Conservation (phyloP, 192 early-diverging fungal genomes). For the Dimargaris cristalligena region DNA sequence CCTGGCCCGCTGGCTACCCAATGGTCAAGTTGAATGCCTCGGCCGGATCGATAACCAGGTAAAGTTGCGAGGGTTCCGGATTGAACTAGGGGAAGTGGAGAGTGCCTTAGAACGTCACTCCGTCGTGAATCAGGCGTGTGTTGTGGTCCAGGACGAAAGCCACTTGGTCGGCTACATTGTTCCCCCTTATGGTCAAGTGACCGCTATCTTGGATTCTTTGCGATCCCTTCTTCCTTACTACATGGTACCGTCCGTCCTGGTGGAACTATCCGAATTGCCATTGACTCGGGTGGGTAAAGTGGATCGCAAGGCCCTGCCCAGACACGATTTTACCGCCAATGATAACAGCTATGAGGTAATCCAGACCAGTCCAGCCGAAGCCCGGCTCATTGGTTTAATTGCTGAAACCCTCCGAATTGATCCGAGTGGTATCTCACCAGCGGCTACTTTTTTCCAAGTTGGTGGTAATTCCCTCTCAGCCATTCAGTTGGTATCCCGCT, state of each 20-base stretch:
- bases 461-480: constrained; percentile 8
- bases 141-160: constrained; percentile 29
- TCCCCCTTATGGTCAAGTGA: constrained; percentile 11
- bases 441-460: background rate
- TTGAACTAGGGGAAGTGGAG: constrained; percentile 19
- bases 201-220: constrained; percentile 29
- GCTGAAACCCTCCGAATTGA: background rate
- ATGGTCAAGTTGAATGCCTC: constrained; percentile 17
- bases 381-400: background rate
- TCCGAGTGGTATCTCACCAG: background rate
- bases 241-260: constrained; percentile 34
- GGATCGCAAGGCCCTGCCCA: constrained; percentile 17
- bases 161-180: constrained; percentile 42
- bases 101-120: constrained; percentile 10
- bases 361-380: background rate
- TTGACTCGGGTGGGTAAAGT: constrained; percentile 17
- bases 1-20: constrained; percentile 14
- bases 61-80: constrained; percentile 20
- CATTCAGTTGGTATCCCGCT: background rate
- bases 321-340: background rate
- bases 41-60: constrained; percentile 20
- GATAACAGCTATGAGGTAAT: background rate
- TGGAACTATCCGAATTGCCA: constrained; percentile 13
- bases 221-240: constrained; percentile 37
- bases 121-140: constrained; percentile 13